Evolutionary conservation across 2,329 filamentous ascomycete genomes (phyloP).

Genomic region (Fusarium burgessii): DNA sequence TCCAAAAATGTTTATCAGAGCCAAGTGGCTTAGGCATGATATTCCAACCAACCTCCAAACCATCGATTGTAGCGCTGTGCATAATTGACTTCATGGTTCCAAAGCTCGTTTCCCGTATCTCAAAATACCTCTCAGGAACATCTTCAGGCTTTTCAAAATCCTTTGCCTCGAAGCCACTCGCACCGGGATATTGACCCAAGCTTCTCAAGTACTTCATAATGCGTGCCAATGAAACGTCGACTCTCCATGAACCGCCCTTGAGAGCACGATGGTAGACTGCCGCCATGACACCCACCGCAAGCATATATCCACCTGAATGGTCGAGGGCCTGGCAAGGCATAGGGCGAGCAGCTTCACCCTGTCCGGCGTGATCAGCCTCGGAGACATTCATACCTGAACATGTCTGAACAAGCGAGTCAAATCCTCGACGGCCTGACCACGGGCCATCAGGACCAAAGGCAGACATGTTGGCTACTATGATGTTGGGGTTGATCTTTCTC

Average conservation of each 20-base stretch:
- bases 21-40: constrained; percentile 63
- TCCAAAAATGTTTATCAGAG: constrained; percentile 58
- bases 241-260: constrained; percentile 61
- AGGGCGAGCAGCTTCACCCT: constrained; percentile 54
- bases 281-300: constrained; percentile 64
- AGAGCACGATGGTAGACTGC: constrained; percentile 61
- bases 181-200: constrained; percentile 62
- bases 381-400: constrained; percentile 67
- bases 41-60: constrained; percentile 61
- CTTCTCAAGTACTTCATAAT: constrained; percentile 67
- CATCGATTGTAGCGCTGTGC: constrained; percentile 62
- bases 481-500: constrained; percentile 53
- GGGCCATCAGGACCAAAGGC: constrained; percentile 63
- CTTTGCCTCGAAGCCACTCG: constrained; percentile 55
- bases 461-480: constrained; percentile 65
- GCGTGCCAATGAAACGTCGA: constrained; percentile 67
- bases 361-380: constrained; percentile 61
- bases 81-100: constrained; percentile 60
- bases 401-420: constrained; percentile 65
- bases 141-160: constrained; percentile 48
- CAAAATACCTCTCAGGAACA: constrained; percentile 54
- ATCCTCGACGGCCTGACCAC: constrained; percentile 59
- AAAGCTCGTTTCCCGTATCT: constrained; percentile 59
- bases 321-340: constrained; percentile 68
- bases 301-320: constrained; percentile 65